Conservation (phyloP, 768 basidiomycete species). For the Mycena galericulata region DNA sequence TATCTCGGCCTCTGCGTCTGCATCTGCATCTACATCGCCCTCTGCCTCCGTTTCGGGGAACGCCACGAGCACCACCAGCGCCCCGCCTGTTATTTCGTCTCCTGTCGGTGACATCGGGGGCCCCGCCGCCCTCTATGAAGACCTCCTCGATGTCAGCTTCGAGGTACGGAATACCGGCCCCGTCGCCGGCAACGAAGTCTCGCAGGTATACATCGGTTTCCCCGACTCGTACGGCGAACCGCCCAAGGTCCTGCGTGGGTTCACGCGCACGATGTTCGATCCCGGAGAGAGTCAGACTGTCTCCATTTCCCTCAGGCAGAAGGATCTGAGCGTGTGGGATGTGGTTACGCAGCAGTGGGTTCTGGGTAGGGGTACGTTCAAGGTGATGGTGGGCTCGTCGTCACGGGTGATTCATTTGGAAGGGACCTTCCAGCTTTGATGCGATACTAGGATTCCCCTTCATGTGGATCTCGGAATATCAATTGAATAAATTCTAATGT, state of each 20-base stretch:
- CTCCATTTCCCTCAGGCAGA: slow-evolving; percentile 34
- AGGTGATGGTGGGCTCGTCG: slow-evolving; percentile 45
- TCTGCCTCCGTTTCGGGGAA: slow-evolving; percentile 14
- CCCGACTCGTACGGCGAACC: slow-evolving; percentile 44
- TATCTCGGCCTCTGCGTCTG: background rate
- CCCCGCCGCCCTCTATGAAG: slow-evolving; percentile 41
- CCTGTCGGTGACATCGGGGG: slow-evolving; percentile 25
- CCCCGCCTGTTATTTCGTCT: slow-evolving; percentile 12
- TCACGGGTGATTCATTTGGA: slow-evolving; percentile 38
- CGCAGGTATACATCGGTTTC: slow-evolving; percentile 46
- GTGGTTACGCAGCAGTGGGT: slow-evolving; percentile 45
- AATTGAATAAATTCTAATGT: too few relatives aligned
- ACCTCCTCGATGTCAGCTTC: slow-evolving; percentile 47
- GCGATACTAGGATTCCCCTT: slow-evolving; percentile 7
- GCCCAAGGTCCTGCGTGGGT: slow-evolving; percentile 49
- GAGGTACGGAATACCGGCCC: slow-evolving; percentile 51
- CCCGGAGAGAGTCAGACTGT: slow-evolving; percentile 27
- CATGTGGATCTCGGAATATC: too few relatives aligned
- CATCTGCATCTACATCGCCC: slow-evolving; percentile 9
- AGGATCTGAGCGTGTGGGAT: slow-evolving; percentile 30
- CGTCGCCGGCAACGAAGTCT: slow-evolving; percentile 40
- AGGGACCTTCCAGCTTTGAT: slow-evolving; percentile 11
- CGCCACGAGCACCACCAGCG: slow-evolving; percentile 31
- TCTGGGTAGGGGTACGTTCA: slow-evolving; percentile 45
- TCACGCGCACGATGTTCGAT: slow-evolving; percentile 40